Evolutionary conservation across 148 eudicot genomes (phyloP).

Genomic region (Beta vulgaris): DNA sequence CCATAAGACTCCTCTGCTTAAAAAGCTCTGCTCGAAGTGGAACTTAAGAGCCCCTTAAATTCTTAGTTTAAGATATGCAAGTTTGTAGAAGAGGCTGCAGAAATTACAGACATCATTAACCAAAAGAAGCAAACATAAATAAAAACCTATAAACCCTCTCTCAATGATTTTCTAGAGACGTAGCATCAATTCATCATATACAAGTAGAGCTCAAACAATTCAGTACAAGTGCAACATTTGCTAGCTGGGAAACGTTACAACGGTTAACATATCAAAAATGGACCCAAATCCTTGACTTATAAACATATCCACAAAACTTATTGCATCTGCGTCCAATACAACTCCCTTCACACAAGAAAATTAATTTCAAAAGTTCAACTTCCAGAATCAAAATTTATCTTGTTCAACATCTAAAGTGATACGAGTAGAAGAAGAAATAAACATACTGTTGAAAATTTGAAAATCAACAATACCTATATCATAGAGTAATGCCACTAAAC

Average conservation of each 20-base stretch:
- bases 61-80: background rate
- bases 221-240: background rate
- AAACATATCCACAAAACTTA: background rate
- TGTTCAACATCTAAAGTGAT: background rate
- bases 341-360: background rate
- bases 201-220: background rate
- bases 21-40: background rate
- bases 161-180: background rate
- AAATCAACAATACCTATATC: conserved; percentile 26
- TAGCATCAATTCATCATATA: background rate
- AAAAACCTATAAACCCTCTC: background rate
- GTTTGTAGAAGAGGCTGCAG: background rate
- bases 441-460: background rate
- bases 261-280: too few relatives aligned
- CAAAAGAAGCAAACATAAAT: background rate
- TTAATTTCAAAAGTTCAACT: background rate
- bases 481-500: conserved; percentile 13
- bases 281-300: background rate
- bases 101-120: background rate
- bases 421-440: background rate
- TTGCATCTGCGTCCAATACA: background rate
- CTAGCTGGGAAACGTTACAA: background rate
- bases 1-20: background rate
- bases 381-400: background rate
- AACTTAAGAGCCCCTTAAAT: background rate